Conservation (phyloP, 2,329 filamentous ascomycete genomes). For the Alternaria sp. region DNA sequence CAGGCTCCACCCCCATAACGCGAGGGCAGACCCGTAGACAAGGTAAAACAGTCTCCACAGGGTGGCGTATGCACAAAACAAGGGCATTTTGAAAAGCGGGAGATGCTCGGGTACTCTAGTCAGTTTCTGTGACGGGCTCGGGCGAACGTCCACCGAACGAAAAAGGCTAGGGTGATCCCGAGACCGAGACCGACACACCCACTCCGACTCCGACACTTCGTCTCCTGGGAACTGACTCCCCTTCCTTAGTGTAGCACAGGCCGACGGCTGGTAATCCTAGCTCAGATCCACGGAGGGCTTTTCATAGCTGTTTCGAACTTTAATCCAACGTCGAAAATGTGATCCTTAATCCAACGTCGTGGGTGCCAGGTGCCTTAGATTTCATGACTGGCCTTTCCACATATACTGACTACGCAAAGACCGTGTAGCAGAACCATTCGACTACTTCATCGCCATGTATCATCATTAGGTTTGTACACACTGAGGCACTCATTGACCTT, state of each 20-base stretch:
- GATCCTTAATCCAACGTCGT: neutral
- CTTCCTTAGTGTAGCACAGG: conserved; percentile 5
- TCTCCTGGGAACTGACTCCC: neutral
- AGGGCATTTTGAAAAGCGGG: conserved; percentile 4
- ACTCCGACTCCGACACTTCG: neutral
- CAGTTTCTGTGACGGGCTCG: conserved; percentile 5
- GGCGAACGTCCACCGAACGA: conserved; percentile 6
- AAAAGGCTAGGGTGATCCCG: conserved; percentile 1
- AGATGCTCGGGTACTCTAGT: conserved; percentile 1
- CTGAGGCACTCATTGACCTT: neutral
- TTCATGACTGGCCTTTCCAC: neutral
- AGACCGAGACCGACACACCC: neutral
- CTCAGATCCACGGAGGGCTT: neutral
- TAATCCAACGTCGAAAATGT: neutral
- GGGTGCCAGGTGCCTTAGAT: neutral
- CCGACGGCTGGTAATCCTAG: conserved; percentile 4
- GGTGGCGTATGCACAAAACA: conserved; percentile 7
- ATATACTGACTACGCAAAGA: neutral
- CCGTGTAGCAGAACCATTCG: neutral
- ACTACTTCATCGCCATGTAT: neutral
- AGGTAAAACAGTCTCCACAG: conserved; percentile 3
- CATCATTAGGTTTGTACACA: neutral
- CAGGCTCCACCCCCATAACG: conserved; percentile 1
- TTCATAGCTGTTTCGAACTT: neutral
- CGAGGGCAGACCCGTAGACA: neutral